Base-by-base conservation (phyloP, 1,139 yeast species). In the Pneumocystis canis region DNA sequence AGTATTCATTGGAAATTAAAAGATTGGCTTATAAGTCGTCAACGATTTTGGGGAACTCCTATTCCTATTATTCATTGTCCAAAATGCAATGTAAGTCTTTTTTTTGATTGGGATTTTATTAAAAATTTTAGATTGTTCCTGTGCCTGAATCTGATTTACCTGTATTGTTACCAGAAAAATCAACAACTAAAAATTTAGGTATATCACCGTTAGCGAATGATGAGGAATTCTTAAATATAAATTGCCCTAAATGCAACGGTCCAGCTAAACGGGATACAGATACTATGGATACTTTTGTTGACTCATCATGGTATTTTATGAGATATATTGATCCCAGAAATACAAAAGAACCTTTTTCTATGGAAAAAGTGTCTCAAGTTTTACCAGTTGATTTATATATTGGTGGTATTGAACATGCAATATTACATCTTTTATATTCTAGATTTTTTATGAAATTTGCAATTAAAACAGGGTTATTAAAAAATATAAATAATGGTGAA, bases 211-310 rank as follows among this genome's bases (percentile, higher is more conserved):
- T 90, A 63, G 82, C 84, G 2, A 79, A 82, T 39, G 77, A 85
- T 63, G 80, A 80, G 0, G 85, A 83, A n/a, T 92, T 88, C 75
- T 83, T 84, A 5, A 78, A 87, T 65, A 82, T 87, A 0, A 73
- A 76, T 40, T 92, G 98, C 72, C 98, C 98, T 5, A 79, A 81
- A 0, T 92, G 98, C 75, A 84, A 84, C 6, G 76, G 78, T 0
- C 77, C 79, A 28, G 96, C 97, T 0, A 83, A 79, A 63, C 80
- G 98, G 68, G 98, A 92, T 67, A 89, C 97, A 0, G 98, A 92
- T 71, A 92, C 98, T 0, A 92, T 92, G 98, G 98, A 92, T 71
- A 92, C 98, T 0, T 92, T 92, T 70, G 90, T 92, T 84, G 98
- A 92, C 73, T 87, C 96, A 14, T 89, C 97, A 1, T 92, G 98